phyloP scores from a whole-genome alignment of 2,329 filamentous ascomycete species.

The Gnomoniopsis smithogilvyi region DNA sequence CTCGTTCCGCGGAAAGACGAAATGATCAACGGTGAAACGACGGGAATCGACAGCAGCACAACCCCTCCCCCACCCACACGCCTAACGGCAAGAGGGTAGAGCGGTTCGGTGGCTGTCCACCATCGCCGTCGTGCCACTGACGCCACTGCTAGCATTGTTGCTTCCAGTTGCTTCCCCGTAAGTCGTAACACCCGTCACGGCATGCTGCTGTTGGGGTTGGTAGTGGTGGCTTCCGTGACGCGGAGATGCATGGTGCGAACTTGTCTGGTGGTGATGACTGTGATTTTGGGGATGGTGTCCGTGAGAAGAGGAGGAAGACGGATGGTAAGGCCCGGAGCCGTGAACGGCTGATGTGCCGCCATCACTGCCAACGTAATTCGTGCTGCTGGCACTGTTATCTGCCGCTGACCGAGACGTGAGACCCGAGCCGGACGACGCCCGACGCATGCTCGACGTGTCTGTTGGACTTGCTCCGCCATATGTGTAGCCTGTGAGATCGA shows the following conservation, averaged over 20 bases:
- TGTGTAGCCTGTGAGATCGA: conserved; percentile 25
- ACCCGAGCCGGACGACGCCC: conserved; percentile 12
- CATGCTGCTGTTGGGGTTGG: conserved; percentile 9
- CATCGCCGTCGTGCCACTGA: conserved; percentile 7
- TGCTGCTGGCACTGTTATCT: conserved; percentile 9
- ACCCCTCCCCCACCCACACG: neutral
- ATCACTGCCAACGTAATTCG: conserved; percentile 11
- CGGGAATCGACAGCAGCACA: neutral
- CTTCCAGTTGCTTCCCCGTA: conserved; percentile 14
- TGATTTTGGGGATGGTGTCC: conserved; percentile 7
- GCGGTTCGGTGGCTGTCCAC: conserved; percentile 14
- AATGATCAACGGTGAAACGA: neutral
- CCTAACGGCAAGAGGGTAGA: conserved; percentile 11
- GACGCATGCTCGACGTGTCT: conserved; percentile 13
- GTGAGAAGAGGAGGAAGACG: conserved; percentile 1
- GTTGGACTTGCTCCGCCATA: conserved; percentile 21
- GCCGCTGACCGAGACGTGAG: conserved; percentile 12
- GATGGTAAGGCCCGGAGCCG: conserved; percentile 2
- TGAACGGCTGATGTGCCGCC: neutral
- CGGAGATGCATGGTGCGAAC: conserved; percentile 7
- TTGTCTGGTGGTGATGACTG: conserved; percentile 2
- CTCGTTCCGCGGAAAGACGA: neutral
- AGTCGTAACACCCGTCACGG: conserved; percentile 9
- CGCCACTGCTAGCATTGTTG: conserved; percentile 11
- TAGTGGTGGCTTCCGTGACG: conserved; percentile 12